Conservation (phyloP, 2,329 filamentous ascomycete species). For the Bimuria novae-zelandiae region DNA sequence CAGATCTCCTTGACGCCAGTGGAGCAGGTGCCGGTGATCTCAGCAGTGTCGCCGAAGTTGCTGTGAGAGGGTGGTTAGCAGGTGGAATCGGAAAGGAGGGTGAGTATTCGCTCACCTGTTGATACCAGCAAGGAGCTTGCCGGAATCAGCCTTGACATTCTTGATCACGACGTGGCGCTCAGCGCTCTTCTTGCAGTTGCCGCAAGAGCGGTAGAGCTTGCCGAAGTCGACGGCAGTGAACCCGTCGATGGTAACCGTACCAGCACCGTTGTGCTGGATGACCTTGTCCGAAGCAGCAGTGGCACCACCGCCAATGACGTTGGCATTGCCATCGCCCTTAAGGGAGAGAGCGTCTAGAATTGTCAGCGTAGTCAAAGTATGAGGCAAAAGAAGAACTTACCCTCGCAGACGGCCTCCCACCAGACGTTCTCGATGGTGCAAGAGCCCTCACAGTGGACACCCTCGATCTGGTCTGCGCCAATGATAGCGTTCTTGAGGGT, state of each 20-base stretch:
- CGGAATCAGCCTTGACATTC: constrained; percentile 43
- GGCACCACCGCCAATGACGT: constrained; percentile 46
- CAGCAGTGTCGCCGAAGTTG: constrained; percentile 56
- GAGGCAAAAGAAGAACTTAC: background rate
- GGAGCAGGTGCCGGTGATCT: constrained; percentile 30
- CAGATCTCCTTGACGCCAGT: constrained; percentile 24
- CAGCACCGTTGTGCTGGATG: constrained; percentile 49
- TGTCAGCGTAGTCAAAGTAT: background rate
- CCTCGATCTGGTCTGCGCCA: constrained; percentile 55
- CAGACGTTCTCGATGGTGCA: constrained; percentile 54
- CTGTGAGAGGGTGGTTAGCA: no score
- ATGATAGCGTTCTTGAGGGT: constrained; percentile 60
- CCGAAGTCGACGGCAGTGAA: constrained; percentile 36
- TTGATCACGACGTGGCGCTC: constrained; percentile 49
- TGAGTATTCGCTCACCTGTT: no score
- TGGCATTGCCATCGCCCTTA: constrained; percentile 28
- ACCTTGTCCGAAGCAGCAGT: constrained; percentile 44
- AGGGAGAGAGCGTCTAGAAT: constrained; percentile 29
- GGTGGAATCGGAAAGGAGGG: no score
- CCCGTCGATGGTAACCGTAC: constrained; percentile 37
- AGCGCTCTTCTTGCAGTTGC: constrained; percentile 52
- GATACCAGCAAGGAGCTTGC: constrained; percentile 49
- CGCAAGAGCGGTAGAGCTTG: constrained; percentile 51
- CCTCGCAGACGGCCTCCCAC: constrained; percentile 51
- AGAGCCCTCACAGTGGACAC: constrained; percentile 56